Conservation (phyloP, 2,329 filamentous ascomycete species). For the Cadophora gregata region DNA sequence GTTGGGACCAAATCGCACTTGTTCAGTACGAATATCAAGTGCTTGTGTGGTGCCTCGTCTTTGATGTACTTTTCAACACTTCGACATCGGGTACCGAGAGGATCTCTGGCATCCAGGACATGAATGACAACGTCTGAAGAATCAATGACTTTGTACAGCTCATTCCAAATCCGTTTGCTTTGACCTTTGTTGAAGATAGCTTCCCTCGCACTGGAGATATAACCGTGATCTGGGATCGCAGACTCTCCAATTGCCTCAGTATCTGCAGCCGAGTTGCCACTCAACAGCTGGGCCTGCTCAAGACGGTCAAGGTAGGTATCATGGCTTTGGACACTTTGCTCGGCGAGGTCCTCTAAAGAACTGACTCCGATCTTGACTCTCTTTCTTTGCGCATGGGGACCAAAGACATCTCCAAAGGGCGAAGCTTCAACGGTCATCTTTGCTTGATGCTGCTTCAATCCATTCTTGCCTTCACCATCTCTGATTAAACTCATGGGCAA, state of each 20-base stretch:
- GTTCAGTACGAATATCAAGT: constrained; percentile 87
- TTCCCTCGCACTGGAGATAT: constrained; percentile 71
- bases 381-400: constrained; percentile 91
- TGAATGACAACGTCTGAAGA: constrained; percentile 97
- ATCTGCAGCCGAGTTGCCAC: constrained; percentile 67
- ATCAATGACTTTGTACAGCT: constrained; percentile 93
- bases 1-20: constrained; percentile 95
- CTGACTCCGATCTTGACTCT: constrained; percentile 86
- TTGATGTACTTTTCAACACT: constrained; percentile 92
- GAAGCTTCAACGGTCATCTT: constrained; percentile 92
- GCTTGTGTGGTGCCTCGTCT: constrained; percentile 95
- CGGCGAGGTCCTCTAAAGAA: constrained; percentile 81
- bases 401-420: constrained; percentile 88
- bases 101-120: constrained; percentile 88
- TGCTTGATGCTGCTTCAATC: constrained; percentile 88
- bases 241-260: constrained; percentile 55
- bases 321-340: constrained; percentile 79
- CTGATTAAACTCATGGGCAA: constrained; percentile 93
- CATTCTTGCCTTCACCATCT: constrained; percentile 78
- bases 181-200: constrained; percentile 95
- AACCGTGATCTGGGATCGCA: constrained; percentile 48
- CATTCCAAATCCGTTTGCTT: constrained; percentile 96
- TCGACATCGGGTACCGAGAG: constrained; percentile 85
- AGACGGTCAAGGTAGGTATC: constrained; percentile 80
- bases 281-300: constrained; percentile 79